A percentile compares a stretch with the other conserved stretches of the same genome.
phyloP scores from a whole-genome alignment of 2,329 filamentous ascomycete genomes.

The Trichophaea hybrida region DNA sequence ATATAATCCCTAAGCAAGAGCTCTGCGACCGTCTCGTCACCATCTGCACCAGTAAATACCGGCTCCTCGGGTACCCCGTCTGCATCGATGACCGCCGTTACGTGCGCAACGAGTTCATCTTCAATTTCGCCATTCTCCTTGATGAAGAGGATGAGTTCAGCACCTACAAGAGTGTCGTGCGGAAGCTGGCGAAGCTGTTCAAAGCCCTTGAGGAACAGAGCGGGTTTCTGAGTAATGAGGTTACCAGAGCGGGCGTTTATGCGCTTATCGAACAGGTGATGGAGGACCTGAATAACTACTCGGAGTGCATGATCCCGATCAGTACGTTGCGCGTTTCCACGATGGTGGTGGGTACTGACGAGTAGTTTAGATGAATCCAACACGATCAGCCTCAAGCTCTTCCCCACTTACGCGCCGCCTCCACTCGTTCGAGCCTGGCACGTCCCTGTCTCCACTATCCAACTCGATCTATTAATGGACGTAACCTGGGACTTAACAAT shows the following conservation, averaged over 20 bases:
- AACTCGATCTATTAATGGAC: slow-evolving; percentile 39
- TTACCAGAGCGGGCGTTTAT: slow-evolving; percentile 44
- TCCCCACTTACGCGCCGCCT: slow-evolving; percentile 65
- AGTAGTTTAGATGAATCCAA: slow-evolving; percentile 63
- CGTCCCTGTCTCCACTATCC: slow-evolving; percentile 62
- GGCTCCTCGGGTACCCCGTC: slow-evolving; percentile 75
- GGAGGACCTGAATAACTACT: slow-evolving; percentile 89
- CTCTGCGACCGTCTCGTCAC: slow-evolving; percentile 87
- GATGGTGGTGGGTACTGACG: not conserved
- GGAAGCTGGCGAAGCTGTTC: slow-evolving; percentile 72
- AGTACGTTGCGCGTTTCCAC: slow-evolving; percentile 41
- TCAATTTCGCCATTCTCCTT: slow-evolving; percentile 86
- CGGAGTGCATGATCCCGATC: slow-evolving; percentile 96
- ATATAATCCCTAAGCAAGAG: slow-evolving; percentile 86
- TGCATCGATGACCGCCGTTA: slow-evolving; percentile 74
- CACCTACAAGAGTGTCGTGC: slow-evolving; percentile 70
- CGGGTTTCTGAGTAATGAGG: slow-evolving; percentile 57
- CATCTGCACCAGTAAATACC: slow-evolving; percentile 59
- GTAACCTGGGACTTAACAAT: slow-evolving; percentile 43
- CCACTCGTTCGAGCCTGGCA: slow-evolving; percentile 73
- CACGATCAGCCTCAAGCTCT: slow-evolving; percentile 91
- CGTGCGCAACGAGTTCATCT: slow-evolving; percentile 89
- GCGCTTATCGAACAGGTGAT: slow-evolving; percentile 66
- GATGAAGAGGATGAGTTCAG: slow-evolving; percentile 53
- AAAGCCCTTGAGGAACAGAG: slow-evolving; percentile 84